Evolutionary conservation across 352 stramenopile species (phyloP).

Genomic region (Globisporangium barbulae): DNA sequence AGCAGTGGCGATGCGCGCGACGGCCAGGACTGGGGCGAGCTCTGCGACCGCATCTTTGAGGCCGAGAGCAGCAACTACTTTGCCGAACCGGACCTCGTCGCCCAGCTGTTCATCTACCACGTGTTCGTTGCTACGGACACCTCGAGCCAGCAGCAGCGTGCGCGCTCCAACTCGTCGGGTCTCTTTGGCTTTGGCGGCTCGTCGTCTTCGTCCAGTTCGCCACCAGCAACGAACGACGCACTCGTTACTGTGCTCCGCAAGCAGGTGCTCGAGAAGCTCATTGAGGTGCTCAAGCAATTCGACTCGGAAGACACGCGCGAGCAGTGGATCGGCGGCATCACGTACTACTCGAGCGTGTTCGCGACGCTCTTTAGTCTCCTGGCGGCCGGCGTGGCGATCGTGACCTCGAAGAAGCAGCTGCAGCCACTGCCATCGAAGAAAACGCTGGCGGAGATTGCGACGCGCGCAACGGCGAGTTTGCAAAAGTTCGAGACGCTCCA

Average conservation of each 20-base stretch:
- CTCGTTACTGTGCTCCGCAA: constrained; percentile 22
- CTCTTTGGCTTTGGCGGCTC: constrained; percentile 8
- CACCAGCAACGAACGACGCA: background rate
- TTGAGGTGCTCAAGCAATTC: constrained; percentile 13
- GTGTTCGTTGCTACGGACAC: constrained; percentile 24
- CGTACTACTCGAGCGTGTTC: constrained; percentile 69
- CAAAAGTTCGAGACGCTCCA: constrained; percentile 28
- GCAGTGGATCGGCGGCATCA: constrained; percentile 60
- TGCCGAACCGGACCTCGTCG: constrained; percentile 53
- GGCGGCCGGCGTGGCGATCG: constrained; percentile 34
- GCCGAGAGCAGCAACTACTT: constrained; percentile 81
- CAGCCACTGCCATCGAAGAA: constrained; percentile 3
- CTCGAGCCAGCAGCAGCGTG: background rate
- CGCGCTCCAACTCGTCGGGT: constrained; percentile 8
- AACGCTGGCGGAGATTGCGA: constrained; percentile 17
- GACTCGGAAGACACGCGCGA: constrained; percentile 10
- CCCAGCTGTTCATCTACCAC: constrained; percentile 51
- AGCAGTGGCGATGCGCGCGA: constrained; percentile 14
- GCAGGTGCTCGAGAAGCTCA: constrained; percentile 30
- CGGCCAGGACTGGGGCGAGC: constrained; percentile 46
- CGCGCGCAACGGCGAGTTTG: constrained; percentile 13
- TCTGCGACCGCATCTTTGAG: constrained; percentile 76
- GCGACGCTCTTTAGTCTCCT: constrained; percentile 47
- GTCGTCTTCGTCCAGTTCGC: background rate
- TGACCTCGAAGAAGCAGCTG: constrained; percentile 17